Conservation (phyloP, 2,329 filamentous ascomycete genomes). For the Claviceps sp. region DNA sequence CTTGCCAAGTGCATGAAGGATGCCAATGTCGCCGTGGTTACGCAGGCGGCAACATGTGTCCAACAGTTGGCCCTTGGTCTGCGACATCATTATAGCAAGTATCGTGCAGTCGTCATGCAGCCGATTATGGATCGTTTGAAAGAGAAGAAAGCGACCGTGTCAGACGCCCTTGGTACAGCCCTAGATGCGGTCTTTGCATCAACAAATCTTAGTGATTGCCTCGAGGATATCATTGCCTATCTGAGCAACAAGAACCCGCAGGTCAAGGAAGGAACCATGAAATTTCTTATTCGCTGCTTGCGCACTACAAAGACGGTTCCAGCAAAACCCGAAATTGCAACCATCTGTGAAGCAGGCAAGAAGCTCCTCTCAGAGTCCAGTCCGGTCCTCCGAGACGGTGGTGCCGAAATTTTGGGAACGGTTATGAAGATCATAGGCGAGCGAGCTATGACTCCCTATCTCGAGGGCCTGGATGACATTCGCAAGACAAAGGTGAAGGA, state of each 20-base stretch:
- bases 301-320: conserved; percentile 75
- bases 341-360: conserved; percentile 77
- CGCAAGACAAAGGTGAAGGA: conserved; percentile 93
- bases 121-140: conserved; percentile 93
- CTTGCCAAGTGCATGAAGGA: conserved; percentile 98
- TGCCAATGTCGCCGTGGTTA: conserved; percentile 90
- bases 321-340: conserved; percentile 66
- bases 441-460: conserved; percentile 80
- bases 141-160: conserved; percentile 85
- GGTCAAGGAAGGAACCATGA: conserved; percentile 89
- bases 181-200: conserved; percentile 56
- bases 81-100: conserved; percentile 63
- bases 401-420: conserved; percentile 83
- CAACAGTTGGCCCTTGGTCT: conserved; percentile 80
- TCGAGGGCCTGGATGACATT: conserved; percentile 91
- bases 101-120: conserved; percentile 66
- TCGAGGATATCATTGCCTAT: conserved; percentile 82
- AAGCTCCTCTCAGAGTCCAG: conserved; percentile 84
- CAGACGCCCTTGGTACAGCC: conserved; percentile 76
- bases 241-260: conserved; percentile 93
- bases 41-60: conserved; percentile 83
- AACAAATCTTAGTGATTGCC: conserved; percentile 65
- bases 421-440: conserved; percentile 99
- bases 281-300: conserved; percentile 81
- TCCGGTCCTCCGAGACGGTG: conserved; percentile 72